Conservation (phyloP, 352 stramenopile species). For the Globisporangium megalacanthum region DNA sequence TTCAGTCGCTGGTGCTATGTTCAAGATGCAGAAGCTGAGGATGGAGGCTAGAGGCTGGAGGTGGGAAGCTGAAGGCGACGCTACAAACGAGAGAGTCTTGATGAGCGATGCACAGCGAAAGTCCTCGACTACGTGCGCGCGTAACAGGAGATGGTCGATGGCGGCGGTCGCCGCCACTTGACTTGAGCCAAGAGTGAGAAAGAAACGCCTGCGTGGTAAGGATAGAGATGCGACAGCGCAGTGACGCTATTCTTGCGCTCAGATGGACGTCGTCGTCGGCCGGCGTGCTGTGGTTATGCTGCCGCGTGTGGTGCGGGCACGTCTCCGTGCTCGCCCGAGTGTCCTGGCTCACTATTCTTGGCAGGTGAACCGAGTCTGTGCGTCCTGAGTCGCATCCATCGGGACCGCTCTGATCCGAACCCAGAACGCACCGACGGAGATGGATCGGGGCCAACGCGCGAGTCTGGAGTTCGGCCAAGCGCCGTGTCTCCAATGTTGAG, state of each 20-base stretch:
- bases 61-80: neutral
- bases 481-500: neutral
- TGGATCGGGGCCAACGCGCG: too few relatives aligned
- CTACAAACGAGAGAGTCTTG: neutral
- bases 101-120: conserved; percentile 9
- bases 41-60: neutral
- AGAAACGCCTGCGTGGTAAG: neutral
- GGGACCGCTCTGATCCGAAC: neutral
- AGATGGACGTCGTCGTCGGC: too few relatives aligned
- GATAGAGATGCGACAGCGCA: neutral
- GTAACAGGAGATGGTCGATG: neutral
- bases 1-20: neutral
- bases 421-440: neutral
- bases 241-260: too few relatives aligned
- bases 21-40: conserved; percentile 4
- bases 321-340: too few relatives aligned
- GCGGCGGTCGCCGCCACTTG: neutral
- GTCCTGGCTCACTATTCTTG: neutral
- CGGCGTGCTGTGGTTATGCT: too few relatives aligned
- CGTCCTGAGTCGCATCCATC: neutral
- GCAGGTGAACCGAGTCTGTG: neutral
- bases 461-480: too few relatives aligned
- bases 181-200: neutral
- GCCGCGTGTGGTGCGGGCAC: too few relatives aligned
- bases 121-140: conserved; percentile 6